Evolutionary conservation across 768 basidiomycete genomes (phyloP), one percentile per base, ranked within the genome.

Genomic region (Fistulinella prunicolor): DNA sequence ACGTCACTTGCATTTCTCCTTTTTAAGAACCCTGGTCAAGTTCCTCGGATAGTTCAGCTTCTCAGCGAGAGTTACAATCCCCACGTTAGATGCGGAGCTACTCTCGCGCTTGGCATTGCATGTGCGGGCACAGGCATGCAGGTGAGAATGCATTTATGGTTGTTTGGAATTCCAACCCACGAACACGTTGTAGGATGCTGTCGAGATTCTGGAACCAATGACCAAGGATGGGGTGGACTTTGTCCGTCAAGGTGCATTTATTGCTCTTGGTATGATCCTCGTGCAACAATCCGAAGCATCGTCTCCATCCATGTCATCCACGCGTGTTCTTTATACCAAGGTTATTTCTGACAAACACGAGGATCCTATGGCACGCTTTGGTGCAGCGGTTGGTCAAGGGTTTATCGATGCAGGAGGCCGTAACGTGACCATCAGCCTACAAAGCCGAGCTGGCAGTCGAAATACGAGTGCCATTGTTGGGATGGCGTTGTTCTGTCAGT

Each of bases 31-130:
- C 94, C 96, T 12, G 80, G 82, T 12, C 94, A 97, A 73, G 94
- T 99, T 2, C 96, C 96, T 17, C 79, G 96, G 38, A 90, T 98
- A 50, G 96, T 99, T 6, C 96, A 99, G 65, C 79, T 99, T 14
- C 73, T 99, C 43, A 93, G 91, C 55, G 96, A 99, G 74, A 95
- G 93, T 60, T 99, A 99, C 70, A 99, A 98, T 64, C 96, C 96
- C 13, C 95, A 98, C 65, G 96, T 99, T 20, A 82, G 96, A 36
- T 97, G 95, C 53, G 95, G 95, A 55, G 94, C 94, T 23, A 96
- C 95, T 5, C 78, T 99, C 26, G 96, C 96, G 19, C 76, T 99
- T 20, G 96, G 96, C 54, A 93, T 99, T 59, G 90, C 94, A 14
- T 99, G 96, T 61, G 95, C 95, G 21, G 95, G 96, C 14, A 98